A percentile compares a stretch with the other conserved stretches of the same genome.
These are phyloP conservation scores for Ambrosiella beaveri DNA, from an alignment of 2,329 filamentous ascomycete species.

Conservation along the genomic window DNA sequence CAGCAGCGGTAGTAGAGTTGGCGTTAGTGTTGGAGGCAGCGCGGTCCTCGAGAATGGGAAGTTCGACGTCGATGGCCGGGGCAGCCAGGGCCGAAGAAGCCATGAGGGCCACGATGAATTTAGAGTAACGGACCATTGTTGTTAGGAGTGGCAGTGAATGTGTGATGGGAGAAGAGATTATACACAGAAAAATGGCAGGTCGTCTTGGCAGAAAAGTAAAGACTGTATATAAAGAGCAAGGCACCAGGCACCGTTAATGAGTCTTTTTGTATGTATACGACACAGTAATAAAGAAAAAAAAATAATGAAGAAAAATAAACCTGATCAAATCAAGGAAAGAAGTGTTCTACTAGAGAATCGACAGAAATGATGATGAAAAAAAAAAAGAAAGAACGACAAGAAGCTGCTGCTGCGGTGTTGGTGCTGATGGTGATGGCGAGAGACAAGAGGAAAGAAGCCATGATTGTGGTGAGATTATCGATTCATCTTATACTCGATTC, in stretches of 20 bases:
- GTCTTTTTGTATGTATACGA: neutral
- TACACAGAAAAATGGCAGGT: neutral
- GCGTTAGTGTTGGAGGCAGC: neutral
- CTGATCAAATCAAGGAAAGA: neutral
- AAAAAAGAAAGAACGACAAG: neutral
- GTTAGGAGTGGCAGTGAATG: too few species aligned
- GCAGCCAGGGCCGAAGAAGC: neutral
- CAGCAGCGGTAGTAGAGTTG: neutral
- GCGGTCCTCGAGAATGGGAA: neutral
- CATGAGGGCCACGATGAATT: neutral
- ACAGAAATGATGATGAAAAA: neutral
- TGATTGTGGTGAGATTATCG: neutral
- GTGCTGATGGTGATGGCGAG: neutral
- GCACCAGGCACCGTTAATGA: neutral
- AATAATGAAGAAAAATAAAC: neutral
- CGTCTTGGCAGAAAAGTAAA: neutral
- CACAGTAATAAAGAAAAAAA: neutral
- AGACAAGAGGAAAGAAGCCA: neutral
- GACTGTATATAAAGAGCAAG: neutral
- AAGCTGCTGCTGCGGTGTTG: neutral
- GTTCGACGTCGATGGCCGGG: neutral
- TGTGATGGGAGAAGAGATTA: neutral
- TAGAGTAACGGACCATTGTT: constrained; percentile 2
- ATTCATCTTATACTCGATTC: neutral
- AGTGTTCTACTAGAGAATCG: neutral